phyloP scores from a whole-genome alignment of 495 filamentous ascomycete species.

The Trichoderma asperelloides region DNA sequence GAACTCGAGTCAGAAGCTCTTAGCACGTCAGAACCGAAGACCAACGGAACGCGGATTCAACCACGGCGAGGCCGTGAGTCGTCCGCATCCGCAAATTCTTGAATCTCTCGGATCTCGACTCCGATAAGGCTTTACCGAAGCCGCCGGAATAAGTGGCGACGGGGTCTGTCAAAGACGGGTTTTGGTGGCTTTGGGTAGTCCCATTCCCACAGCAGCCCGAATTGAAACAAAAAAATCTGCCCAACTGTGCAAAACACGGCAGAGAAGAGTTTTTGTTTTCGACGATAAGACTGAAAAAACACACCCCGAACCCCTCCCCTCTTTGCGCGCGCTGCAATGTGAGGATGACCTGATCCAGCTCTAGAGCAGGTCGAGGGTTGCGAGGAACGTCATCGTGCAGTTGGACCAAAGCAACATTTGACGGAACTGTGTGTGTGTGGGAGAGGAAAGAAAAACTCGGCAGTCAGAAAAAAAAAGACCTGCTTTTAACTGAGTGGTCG shows the following conservation, averaged over 20 bases:
- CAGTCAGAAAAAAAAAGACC: neutral
- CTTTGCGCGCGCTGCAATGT: neutral
- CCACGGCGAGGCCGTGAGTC: neutral
- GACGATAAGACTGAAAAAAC: neutral
- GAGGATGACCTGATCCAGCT: neutral
- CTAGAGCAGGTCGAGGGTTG: neutral
- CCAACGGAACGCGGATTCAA: neutral
- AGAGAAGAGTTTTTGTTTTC: neutral
- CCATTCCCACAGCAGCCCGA: neutral
- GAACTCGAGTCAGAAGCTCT: neutral
- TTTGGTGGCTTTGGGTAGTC: neutral
- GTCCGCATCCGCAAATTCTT: neutral
- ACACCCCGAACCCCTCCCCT: neutral
- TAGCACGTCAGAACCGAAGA: neutral
- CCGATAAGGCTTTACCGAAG: neutral
- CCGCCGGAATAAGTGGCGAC: conserved; percentile 3
- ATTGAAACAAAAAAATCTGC: neutral
- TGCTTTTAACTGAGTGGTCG: neutral
- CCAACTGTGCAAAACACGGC: neutral
- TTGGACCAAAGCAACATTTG: neutral
- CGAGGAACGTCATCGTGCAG: conserved; percentile 2
- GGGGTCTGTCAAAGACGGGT: neutral
- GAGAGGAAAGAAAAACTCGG: neutral
- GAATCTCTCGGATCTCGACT: neutral
- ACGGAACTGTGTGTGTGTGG: neutral